A percentile compares a stretch with the other conserved stretches of the same genome.
phyloP scores from a whole-genome alignment of 2,329 filamentous ascomycete genomes.

The Claviceps sp. region DNA sequence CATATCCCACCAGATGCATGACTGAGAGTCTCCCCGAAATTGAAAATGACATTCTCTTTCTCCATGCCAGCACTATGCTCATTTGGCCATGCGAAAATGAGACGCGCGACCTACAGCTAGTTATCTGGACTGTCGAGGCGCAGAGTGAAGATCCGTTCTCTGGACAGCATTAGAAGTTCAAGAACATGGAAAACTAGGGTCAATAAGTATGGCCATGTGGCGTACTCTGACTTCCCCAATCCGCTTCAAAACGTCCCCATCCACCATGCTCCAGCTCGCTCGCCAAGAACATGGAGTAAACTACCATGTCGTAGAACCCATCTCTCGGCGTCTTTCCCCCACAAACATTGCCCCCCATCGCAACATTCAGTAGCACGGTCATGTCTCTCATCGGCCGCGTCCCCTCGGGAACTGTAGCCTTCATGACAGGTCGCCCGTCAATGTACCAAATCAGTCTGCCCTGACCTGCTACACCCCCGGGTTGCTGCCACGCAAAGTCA shows the following conservation, averaged over 20 bases:
- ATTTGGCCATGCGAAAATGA: too few relatives aligned
- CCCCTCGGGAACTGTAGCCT: conserved; percentile 35
- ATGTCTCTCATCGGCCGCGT: conserved; percentile 42
- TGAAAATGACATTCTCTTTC: neutral
- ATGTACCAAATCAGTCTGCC: conserved; percentile 45
- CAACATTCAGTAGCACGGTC: conserved; percentile 44
- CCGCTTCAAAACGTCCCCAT: conserved; percentile 38
- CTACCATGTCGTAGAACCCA: conserved; percentile 42
- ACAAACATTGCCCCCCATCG: conserved; percentile 48
- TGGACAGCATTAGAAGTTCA: too few relatives aligned
- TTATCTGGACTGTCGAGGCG: too few relatives aligned
- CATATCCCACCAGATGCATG: neutral
- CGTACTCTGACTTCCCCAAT: conserved; percentile 25
- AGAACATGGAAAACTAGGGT: neutral
- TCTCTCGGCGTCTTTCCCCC: conserved; percentile 35
- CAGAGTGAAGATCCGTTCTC: too few relatives aligned
- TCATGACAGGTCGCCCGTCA: conserved; percentile 44
- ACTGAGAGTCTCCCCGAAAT: neutral
- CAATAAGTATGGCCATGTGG: conserved; percentile 20
- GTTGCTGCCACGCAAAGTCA: conserved; percentile 42
- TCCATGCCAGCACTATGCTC: too few relatives aligned
- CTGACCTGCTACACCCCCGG: conserved; percentile 28
- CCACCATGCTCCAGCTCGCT: conserved; percentile 38
- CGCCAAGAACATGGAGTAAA: conserved; percentile 37
- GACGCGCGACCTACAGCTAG: too few relatives aligned